These are phyloP conservation scores for Geranomyces michiganensis DNA, from an alignment of 192 early-diverging fungal genomes.

Conservation along the genomic window DNA sequence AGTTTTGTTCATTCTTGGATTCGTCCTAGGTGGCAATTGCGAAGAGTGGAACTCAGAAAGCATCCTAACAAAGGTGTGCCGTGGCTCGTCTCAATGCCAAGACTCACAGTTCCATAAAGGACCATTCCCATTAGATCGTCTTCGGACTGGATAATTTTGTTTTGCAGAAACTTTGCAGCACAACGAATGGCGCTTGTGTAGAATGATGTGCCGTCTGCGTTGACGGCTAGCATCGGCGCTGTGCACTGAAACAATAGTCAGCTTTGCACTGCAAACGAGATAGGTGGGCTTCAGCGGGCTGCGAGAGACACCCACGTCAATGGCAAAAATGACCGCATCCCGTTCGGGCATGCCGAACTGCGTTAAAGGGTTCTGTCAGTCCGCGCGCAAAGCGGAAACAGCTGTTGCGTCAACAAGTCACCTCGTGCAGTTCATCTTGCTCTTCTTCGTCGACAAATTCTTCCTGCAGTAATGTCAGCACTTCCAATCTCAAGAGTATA, in stretches of 20 bases:
- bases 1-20: conserved; percentile 55
- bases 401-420: not conserved
- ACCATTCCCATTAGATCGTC: conserved; percentile 40
- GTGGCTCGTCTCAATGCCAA: not conserved
- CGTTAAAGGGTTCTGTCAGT: too few relatives aligned
- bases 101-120: conserved; percentile 41
- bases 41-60: too few relatives aligned
- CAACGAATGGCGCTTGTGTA: conserved; percentile 33
- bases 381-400: not conserved
- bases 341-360: conserved; percentile 11
- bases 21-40: conserved; percentile 10
- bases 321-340: conserved; percentile 35
- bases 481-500: too few relatives aligned
- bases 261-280: not conserved
- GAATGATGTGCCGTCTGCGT: conserved; percentile 24
- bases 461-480: too few relatives aligned
- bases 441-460: conserved; percentile 8
- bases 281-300: not conserved
- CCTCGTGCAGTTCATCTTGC: not conserved
- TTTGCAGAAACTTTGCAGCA: conserved; percentile 33
- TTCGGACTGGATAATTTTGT: conserved; percentile 38
- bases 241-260: conserved; percentile 32
- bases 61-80: too few relatives aligned
- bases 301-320: conserved; percentile 22
- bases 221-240: conserved; percentile 33